These are phyloP conservation scores for Coprinellus micaceus DNA, from an alignment of 768 basidiomycete species.

Conservation along the genomic window DNA sequence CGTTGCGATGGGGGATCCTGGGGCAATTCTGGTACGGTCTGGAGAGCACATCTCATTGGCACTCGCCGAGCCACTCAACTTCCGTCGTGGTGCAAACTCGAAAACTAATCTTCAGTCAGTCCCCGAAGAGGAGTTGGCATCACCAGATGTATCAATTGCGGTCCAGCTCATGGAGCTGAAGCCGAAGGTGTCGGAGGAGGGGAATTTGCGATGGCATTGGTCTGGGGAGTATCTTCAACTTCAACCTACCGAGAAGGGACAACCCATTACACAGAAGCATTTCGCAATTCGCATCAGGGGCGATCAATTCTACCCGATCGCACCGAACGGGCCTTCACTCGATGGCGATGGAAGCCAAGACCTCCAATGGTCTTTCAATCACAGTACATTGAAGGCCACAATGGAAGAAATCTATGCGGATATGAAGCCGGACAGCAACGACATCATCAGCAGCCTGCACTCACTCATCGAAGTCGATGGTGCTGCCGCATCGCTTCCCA, in stretches of 20 bases:
- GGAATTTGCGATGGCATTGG: constrained; percentile 8
- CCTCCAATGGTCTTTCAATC: too few relatives aligned
- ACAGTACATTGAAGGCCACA: too few relatives aligned
- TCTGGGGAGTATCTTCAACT: constrained; percentile 5
- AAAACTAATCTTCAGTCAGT: too few relatives aligned
- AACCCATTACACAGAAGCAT: background rate
- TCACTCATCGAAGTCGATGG: too few relatives aligned
- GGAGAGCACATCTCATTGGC: constrained; percentile 6
- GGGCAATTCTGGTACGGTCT: constrained; percentile 3
- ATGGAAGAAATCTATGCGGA: too few relatives aligned
- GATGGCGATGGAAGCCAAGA: too few relatives aligned
- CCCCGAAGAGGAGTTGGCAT: too few relatives aligned
- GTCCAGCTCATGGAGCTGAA: constrained; percentile 5
- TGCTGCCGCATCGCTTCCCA: too few relatives aligned
- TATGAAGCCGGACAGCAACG: too few relatives aligned
- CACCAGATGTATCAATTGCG: background rate
- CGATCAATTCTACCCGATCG: background rate
- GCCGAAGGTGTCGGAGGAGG: background rate
- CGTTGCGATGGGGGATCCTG: constrained; percentile 11
- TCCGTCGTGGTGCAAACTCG: too few relatives aligned
- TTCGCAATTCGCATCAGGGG: background rate
- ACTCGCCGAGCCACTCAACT: constrained; percentile 9
- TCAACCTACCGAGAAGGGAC: background rate
- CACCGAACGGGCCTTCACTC: too few relatives aligned
- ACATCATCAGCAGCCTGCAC: too few relatives aligned